Base-by-base conservation (phyloP, 2,329 filamentous ascomycete species). In the Cyanodermella asteris region DNA sequence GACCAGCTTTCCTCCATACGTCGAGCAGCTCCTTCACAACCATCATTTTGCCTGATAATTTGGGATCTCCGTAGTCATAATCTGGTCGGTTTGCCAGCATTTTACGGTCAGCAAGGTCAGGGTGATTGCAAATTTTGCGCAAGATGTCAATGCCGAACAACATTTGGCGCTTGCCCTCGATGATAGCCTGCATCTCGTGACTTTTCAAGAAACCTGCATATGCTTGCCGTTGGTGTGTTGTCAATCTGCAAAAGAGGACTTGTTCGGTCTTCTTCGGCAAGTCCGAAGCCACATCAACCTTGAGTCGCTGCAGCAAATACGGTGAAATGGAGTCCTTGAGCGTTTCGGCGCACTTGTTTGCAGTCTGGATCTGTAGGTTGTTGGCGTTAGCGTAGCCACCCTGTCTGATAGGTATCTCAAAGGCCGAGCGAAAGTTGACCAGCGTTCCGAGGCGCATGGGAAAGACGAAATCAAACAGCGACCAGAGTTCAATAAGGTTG, bases 91-190 rank as follows among this genome's bases (percentile, higher is more conserved):
- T 50, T 1, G 60, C 59, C 12, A 63, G 36, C 1, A 55, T 50
- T 37, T 62, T 64, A 37, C 70, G 76, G 37, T 87, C 70, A 2
- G 74, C 54, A 2, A 97, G 56, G 49, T 97, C 87, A 0, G 90
- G 87, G 39, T 97, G 90, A 34, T 97, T 97, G 55, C 84, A 94
- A 27, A 97, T 84, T 48, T 97, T 97, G 25, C 87, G 72, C 19
- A 97, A 55, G 14, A 82, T 74, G 38, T 93, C 82, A 33, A 97
- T 80, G 6, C 84, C 87, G 38, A 73, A 91, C 1, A 97, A 56
- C 3, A 80, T 74, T 40, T 91, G 75, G 4, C 72, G 64, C 31
- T 67, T 73, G 19, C 70, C 69, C 23, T 61, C 66, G 20, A 84
- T 49, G 28, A 94, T 91, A 0, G 73, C 69, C n/a, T 61, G 64